Base-by-base conservation (phyloP, 495 filamentous ascomycete species). In the Cercophora sp. region DNA sequence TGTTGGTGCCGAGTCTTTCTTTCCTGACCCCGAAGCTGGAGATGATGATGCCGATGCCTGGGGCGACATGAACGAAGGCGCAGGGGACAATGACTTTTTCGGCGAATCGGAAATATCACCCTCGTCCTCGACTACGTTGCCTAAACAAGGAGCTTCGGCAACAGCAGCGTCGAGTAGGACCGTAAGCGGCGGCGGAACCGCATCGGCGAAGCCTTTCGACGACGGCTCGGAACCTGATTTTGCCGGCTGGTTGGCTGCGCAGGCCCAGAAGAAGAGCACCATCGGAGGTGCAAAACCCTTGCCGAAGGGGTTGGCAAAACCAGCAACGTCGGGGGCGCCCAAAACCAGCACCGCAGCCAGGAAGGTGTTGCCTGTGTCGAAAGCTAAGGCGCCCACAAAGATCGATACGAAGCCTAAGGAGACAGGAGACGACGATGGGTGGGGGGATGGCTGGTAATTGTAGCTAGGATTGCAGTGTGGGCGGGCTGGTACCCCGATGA, bases 181-280 rank as follows among this genome's bases (percentile, higher is more conserved):
- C 15, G 20, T 62, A 60, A 37, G 47, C 56, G 20, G 55, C 43
- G 37, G 22, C 55, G 8, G 39, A 67, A n/a, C n/a, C n/a, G n/a
- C n/a, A n/a, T 4, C 25, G 0, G 63, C 74, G 2, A 75, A 72
- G 10, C 77, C 83, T 0, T 94, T 85, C 55, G 87, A 91, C 54
- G 89, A 94, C 60, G 83, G 85, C 25, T 85, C 84, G 2, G 90
- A 96, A 61, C 90, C 90, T 1, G 91, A 96, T 65, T 96, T 96
- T 69, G 91, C 90, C 16, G 89, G 88, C 4, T 95, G 91, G 90
- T 67, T 96, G 36, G 88, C 87, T 8, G 89, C 89, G 13, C 90
- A 95, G 68, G 79, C 83, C 16, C 72, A 85, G 57, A 79, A 86
- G 54, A 96, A 92, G 68, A 70, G 59, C 3, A 57, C 59, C 1